phyloP scores from a whole-genome alignment of 1,284 basidiomycete genomes.

The Leccinum glutinopallens region DNA sequence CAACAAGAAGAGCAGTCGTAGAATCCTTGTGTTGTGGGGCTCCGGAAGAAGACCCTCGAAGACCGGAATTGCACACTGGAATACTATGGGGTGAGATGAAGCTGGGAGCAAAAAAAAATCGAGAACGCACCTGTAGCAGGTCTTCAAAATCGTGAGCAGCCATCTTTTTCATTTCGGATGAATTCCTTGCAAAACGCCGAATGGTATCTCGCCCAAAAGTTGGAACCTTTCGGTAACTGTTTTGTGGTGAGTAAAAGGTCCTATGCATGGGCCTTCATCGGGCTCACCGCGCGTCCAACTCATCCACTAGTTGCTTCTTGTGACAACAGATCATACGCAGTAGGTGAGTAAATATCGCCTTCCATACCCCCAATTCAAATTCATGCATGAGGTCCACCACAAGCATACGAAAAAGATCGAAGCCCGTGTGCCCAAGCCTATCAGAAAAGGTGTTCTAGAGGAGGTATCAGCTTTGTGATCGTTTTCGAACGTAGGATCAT shows the following conservation, averaged over 20 bases:
- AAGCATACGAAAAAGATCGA: neutral
- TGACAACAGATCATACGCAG: neutral
- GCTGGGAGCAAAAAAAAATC: neutral
- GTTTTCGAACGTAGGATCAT: neutral
- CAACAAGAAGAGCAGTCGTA: neutral
- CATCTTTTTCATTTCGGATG: neutral
- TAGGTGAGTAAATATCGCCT: neutral
- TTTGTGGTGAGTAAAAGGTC: neutral
- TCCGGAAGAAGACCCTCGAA: neutral
- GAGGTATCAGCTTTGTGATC: neutral
- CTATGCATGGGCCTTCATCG: neutral
- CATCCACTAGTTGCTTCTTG: neutral
- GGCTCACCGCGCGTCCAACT: neutral
- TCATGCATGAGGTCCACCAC: neutral
- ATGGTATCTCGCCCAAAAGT: neutral
- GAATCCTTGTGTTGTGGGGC: neutral
- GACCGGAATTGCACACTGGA: neutral
- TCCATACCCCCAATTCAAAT: neutral
- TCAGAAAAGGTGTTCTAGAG: neutral
- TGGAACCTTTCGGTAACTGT: neutral
- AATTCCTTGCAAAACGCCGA: neutral
- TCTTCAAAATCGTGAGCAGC: neutral
- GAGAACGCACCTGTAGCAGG: neutral
- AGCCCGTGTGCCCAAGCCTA: neutral
- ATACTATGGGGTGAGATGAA: neutral